Base-by-base conservation (phyloP, 2,329 filamentous ascomycete genomes). In the Trichoderma sp. region DNA sequence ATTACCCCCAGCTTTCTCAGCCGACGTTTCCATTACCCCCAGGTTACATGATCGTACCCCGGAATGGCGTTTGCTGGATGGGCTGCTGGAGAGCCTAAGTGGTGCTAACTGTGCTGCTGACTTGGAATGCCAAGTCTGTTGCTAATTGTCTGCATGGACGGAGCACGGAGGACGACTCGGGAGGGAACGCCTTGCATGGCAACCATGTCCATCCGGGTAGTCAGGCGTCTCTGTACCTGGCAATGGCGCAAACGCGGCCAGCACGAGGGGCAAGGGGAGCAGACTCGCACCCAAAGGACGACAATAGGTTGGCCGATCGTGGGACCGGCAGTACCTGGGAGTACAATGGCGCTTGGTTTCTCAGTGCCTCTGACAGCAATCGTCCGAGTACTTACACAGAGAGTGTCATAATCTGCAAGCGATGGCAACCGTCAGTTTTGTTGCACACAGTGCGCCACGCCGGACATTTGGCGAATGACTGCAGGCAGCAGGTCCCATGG, bases 1-100 rank as follows among this genome's bases (percentile, higher is more conserved):
- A 76, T 76, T 76, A 76, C 74, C 74, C 74, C 74, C 74, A 75
- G 72, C 65, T 75, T 76, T 72, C 70, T 69, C 68, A 67, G 62
- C 66, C 63, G 65, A 65, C 64, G 70, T 74, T 75, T 74, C 69
- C 55, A 74, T 76, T 77, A 77, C 75, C 74, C 74, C 74, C 74
- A 71, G 71, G 72, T 77, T 78, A 78, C 76, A 72, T 77, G 72
- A 77, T 77, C 69, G 34, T 39, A 71, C 47, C 26, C 52, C 39
- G 50, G 57, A n/a, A 48, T 47, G 24, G 41, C 43, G 43, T 17
- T 34, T 10, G 39, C 10, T 39, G 28, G 60, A 50, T 15, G 60
- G 44, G 50, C 4, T 48, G 17, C 15, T 2, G 41, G 30, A 14
- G 24, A 58, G 59, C n/a, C 59, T 62, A 62, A n/a, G 24, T n/a